Conservation (phyloP, 129 eudicot species). For the Tanacetum coccineum region DNA sequence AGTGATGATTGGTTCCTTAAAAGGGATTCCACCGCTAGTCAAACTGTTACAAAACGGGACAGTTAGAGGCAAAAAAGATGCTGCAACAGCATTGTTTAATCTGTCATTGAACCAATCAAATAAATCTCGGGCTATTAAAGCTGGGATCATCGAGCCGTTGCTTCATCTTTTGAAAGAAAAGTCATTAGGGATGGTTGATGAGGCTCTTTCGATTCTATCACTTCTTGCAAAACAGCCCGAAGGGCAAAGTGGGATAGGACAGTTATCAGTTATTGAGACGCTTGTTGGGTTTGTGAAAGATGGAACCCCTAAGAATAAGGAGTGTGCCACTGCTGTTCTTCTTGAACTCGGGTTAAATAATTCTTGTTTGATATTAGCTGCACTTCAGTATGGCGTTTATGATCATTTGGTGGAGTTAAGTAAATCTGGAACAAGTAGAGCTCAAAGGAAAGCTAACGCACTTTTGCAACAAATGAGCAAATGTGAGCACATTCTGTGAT, state of each 20-base stretch:
- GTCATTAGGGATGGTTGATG: conserved; percentile 67
- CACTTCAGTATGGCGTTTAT: conserved; percentile 70
- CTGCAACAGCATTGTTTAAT: conserved; percentile 65
- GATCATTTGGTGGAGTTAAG: conserved; percentile 52
- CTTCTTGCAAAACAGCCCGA: conserved; percentile 60
- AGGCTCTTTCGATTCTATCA: conserved; percentile 60
- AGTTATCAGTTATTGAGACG: conserved; percentile 43
- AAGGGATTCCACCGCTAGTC: conserved; percentile 58
- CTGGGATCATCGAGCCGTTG: conserved; percentile 63
- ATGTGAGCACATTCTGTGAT: conserved; percentile 55
- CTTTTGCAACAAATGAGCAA: conserved; percentile 68
- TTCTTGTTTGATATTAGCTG: conserved; percentile 56
- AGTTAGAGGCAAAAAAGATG: conserved; percentile 61
- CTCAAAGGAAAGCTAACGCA: conserved; percentile 69
- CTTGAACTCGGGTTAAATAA: conserved; percentile 50
- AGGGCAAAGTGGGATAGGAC: conserved; percentile 60
- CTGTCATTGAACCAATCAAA: conserved; percentile 49
- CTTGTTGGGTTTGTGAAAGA: conserved; percentile 56
- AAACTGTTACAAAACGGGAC: conserved; percentile 48
- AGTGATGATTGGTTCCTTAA: conserved; percentile 45
- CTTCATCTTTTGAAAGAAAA: conserved; percentile 50
- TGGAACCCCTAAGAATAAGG: conserved; percentile 77
- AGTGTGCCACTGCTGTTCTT: conserved; percentile 71
- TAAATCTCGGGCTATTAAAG: conserved; percentile 62
- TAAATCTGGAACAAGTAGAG: conserved; percentile 59